A percentile compares a stretch with the other conserved stretches of the same genome.
Evolutionary conservation across 2,329 filamentous ascomycete genomes (phyloP).

Genomic region (Arthrobotrys conoides): DNA sequence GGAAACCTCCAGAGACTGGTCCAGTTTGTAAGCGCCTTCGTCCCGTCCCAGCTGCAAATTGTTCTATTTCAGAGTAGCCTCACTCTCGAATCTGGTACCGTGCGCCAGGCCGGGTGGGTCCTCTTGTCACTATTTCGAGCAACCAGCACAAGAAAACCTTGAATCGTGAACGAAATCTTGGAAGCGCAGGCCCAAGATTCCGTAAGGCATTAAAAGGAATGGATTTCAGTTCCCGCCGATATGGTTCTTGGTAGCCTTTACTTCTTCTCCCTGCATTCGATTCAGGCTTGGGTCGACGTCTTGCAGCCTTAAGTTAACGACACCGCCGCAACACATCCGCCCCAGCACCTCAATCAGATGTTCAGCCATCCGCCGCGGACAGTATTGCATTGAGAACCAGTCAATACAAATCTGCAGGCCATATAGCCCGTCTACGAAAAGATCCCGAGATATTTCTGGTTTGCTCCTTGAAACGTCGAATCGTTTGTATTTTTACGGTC

Average conservation of each 20-base stretch:
- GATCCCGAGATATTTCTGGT: slow-evolving; percentile 33
- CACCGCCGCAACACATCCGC: not conserved
- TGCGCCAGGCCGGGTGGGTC: slow-evolving; percentile 18
- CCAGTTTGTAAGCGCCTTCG: slow-evolving; percentile 55
- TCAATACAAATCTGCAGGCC: slow-evolving; percentile 54
- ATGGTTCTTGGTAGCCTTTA: slow-evolving; percentile 45
- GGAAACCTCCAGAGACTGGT: slow-evolving; percentile 21
- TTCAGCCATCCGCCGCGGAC: slow-evolving; percentile 35
- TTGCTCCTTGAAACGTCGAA: slow-evolving; percentile 50
- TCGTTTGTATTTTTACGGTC: slow-evolving; percentile 35
- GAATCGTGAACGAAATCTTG: slow-evolving; percentile 29
- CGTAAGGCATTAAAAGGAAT: slow-evolving; percentile 39
- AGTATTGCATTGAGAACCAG: slow-evolving; percentile 41
- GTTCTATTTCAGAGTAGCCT: slow-evolving; percentile 59
- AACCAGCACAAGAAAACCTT: slow-evolving; percentile 10
- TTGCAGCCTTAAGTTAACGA: slow-evolving; percentile 15
- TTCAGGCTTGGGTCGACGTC: slow-evolving; percentile 27
- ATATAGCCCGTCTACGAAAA: slow-evolving; percentile 9
- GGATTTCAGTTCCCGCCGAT: slow-evolving; percentile 51
- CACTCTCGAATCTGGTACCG: slow-evolving; percentile 23
- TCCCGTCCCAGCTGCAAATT: slow-evolving; percentile 48
- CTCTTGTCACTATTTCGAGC: slow-evolving; percentile 40
- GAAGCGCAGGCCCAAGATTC: slow-evolving; percentile 1
- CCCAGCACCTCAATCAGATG: not conserved
- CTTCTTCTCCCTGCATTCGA: slow-evolving; percentile 34